Conservation (phyloP, 306 rosid species). For the Fragaria iinumae region DNA sequence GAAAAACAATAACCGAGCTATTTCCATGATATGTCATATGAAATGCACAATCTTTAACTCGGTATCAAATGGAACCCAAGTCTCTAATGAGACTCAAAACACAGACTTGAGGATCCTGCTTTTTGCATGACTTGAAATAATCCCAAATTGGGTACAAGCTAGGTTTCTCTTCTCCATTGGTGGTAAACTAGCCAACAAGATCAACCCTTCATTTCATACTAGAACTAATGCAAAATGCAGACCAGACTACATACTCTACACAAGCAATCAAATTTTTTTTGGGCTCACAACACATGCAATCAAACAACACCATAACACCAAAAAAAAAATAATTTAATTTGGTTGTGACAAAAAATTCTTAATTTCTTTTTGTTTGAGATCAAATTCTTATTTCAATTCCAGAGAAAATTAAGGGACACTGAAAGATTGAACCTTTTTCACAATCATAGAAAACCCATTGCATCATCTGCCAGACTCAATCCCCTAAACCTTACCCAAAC, state of each 20-base stretch:
- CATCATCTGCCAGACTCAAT: constrained; percentile 12
- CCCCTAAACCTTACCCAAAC: constrained; percentile 10
- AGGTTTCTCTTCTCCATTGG: neutral
- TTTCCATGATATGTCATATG: neutral
- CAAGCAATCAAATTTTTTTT: neutral
- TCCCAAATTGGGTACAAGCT: neutral
- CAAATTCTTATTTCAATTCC: neutral
- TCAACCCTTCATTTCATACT: neutral
- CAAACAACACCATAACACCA: neutral
- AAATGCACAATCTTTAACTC: neutral
- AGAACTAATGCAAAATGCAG: neutral
- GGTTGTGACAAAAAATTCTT: neutral
- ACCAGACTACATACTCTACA: neutral
- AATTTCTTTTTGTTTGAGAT: neutral
- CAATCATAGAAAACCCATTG: neutral
- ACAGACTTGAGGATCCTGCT: neutral
- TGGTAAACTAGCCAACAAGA: neutral
- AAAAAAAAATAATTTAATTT: neutral
- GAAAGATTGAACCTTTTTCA: constrained; percentile 15
- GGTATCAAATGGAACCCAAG: neutral
- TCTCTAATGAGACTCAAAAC: neutral
- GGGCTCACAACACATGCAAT: neutral
- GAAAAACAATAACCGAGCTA: neutral
- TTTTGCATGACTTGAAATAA: neutral
- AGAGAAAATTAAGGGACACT: constrained; percentile 12